Conservation (phyloP, 805 yeast species). For the Yamadazyma akitaensis region DNA sequence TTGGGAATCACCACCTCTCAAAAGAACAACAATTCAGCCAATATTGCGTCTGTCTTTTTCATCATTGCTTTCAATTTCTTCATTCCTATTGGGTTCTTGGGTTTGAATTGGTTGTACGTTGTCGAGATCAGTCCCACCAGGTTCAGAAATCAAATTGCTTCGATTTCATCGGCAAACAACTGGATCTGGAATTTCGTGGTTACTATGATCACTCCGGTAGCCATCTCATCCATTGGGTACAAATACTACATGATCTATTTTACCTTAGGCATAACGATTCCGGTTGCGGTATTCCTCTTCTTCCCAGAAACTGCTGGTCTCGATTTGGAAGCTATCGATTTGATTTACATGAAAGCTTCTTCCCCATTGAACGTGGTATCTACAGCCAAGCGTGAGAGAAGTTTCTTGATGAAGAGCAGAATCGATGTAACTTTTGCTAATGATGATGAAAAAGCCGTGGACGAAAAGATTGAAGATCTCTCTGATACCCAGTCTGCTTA, state of each 20-base stretch:
- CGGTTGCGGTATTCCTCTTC: constrained; percentile 54
- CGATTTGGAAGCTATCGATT: constrained; percentile 68
- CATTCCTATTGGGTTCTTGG: background rate
- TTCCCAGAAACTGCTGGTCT: constrained; percentile 78
- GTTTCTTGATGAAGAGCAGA: no score
- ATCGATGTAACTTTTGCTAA: no score
- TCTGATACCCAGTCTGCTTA: no score
- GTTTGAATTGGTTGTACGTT: constrained; percentile 46
- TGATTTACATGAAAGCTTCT: no score
- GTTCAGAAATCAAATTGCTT: constrained; percentile 51
- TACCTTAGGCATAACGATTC: constrained; percentile 50
- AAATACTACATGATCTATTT: constrained; percentile 49
- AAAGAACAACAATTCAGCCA: constrained; percentile 19
- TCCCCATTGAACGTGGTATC: no score
- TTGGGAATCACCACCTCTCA: constrained; percentile 39
- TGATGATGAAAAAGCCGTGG: no score
- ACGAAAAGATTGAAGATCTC: no score
- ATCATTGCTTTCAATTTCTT: background rate
- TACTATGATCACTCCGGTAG: constrained; percentile 59
- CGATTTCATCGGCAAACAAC: constrained; percentile 53
- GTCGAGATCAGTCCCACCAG: constrained; percentile 56
- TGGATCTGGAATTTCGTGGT: constrained; percentile 58
- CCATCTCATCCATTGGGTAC: constrained; percentile 32
- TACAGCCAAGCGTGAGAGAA: no score
- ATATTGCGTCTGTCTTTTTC: constrained; percentile 62